Conservation (phyloP, 257 asterid genomes). For the Solanum chiquidenum region DNA sequence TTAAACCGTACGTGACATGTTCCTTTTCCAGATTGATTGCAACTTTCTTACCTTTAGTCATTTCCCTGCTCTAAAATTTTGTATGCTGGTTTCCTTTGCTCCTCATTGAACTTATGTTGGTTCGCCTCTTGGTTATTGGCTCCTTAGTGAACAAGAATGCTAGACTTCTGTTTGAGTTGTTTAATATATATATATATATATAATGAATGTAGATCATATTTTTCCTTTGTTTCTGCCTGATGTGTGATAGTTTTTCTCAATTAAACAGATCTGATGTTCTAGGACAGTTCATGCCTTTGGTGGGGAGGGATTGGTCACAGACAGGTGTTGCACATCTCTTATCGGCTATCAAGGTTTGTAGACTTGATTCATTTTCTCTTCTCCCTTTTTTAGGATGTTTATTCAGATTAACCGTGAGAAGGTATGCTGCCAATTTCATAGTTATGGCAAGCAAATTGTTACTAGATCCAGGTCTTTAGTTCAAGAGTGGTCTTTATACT, state of each 20-base stretch:
- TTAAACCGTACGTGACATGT: not conserved
- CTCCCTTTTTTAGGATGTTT: not conserved
- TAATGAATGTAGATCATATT: not conserved
- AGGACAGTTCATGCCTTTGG: slow-evolving; percentile 85
- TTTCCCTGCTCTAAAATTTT: not conserved
- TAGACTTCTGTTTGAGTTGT: not conserved
- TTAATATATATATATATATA: not conserved
- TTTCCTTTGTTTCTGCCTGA: not conserved
- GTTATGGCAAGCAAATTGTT: not conserved
- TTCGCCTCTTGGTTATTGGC: not conserved
- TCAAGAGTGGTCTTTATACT: not conserved
- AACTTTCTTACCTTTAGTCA: not conserved
- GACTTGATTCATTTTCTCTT: not conserved
- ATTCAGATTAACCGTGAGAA: not conserved
- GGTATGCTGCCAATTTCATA: not conserved
- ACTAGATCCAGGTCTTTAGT: not conserved
- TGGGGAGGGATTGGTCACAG: slow-evolving; percentile 84
- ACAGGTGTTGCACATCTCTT: slow-evolving; percentile 74
- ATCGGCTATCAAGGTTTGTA: slow-evolving; percentile 61
- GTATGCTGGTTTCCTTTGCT: not conserved
- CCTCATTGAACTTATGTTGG: not conserved
- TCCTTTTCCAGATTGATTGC: not conserved
- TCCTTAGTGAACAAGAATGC: not conserved
- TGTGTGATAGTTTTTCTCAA: not conserved
- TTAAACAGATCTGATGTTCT: slow-evolving; percentile 64